These are phyloP conservation scores for Herpetospermum pedunculosum DNA, from an alignment of 306 rosid genomes.

Conservation along the genomic window DNA sequence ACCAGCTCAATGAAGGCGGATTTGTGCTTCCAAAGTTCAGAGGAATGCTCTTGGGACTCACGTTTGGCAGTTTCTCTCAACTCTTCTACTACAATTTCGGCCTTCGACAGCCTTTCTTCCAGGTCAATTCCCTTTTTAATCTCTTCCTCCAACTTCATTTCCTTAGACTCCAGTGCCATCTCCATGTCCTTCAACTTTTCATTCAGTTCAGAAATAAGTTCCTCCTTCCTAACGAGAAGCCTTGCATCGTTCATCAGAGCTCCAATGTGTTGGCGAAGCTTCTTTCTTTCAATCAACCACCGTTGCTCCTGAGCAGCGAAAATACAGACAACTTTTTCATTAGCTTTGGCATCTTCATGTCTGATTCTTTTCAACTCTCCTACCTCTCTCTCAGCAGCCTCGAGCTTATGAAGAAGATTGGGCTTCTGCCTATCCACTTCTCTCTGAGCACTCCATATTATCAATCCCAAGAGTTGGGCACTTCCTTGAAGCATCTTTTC, in stretches of 20 bases:
- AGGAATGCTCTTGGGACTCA: constrained; percentile 66
- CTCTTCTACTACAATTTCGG: constrained; percentile 47
- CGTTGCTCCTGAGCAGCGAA: constrained; percentile 85
- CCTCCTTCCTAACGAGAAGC: constrained; percentile 45
- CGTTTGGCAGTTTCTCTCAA: constrained; percentile 39
- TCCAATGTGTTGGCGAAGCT: constrained; percentile 55
- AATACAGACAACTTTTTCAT: constrained; percentile 86
- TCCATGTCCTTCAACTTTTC: constrained; percentile 54
- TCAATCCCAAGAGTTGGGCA: constrained; percentile 71
- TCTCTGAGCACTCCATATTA: constrained; percentile 66
- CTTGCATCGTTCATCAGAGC: constrained; percentile 53
- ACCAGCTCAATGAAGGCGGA: constrained; percentile 84
- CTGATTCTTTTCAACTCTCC: constrained; percentile 60
- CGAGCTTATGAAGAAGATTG: constrained; percentile 29
- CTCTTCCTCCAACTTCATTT: constrained; percentile 43
- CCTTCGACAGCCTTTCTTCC: constrained; percentile 44
- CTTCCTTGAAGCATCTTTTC: constrained; percentile 75
- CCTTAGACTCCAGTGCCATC: constrained; percentile 36
- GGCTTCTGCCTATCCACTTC: constrained; percentile 25
- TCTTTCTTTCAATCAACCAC: constrained; percentile 72
- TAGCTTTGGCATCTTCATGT: constrained; percentile 87
- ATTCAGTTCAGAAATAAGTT: constrained; percentile 28
- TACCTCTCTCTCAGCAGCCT: constrained; percentile 46
- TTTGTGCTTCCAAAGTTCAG: constrained; percentile 83
- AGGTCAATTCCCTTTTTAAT: constrained; percentile 40